phyloP scores from a whole-genome alignment of 2,329 filamentous ascomycete species.

The Cytospora piceae region DNA sequence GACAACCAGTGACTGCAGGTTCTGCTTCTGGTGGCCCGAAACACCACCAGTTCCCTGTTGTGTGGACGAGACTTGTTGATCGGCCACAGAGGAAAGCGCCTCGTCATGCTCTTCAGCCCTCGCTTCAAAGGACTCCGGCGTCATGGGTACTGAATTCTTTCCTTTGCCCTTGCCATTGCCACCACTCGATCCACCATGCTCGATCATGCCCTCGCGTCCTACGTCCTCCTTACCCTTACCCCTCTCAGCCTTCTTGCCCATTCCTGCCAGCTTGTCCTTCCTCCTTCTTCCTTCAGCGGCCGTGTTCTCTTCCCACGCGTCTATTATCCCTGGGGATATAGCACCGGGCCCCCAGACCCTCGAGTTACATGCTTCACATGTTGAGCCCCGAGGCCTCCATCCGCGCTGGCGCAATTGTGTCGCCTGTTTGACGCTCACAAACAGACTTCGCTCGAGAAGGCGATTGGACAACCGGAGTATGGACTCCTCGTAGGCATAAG shows the following conservation, averaged over 20 bases:
- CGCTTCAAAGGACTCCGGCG: constrained; percentile 28
- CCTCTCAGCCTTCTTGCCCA: constrained; percentile 26
- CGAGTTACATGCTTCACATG: constrained; percentile 82
- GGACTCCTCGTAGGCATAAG: constrained; percentile 93
- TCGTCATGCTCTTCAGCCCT: constrained; percentile 20
- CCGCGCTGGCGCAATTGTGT: constrained; percentile 77
- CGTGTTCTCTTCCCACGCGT: constrained; percentile 74
- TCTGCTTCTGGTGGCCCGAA: constrained; percentile 48
- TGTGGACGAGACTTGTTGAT: constrained; percentile 28
- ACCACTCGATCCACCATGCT: constrained; percentile 36
- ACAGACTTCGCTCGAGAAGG: constrained; percentile 86
- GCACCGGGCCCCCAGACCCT: constrained; percentile 84
- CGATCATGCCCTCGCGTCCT: constrained; percentile 37
- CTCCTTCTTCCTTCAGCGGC: constrained; percentile 51
- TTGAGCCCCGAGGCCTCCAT: constrained; percentile 85
- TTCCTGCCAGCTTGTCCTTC: constrained; percentile 47
- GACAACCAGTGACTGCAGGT: constrained; percentile 68
- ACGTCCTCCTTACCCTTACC: constrained; percentile 33
- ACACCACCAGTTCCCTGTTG: constrained; percentile 44
- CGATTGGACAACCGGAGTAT: constrained; percentile 84
- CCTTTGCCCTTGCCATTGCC: constrained; percentile 43
- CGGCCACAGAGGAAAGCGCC: constrained; percentile 41
- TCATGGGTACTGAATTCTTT: constrained; percentile 29
- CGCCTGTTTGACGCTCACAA: constrained; percentile 77
- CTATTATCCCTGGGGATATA: constrained; percentile 75